Conservation (phyloP, 2,329 filamentous ascomycete genomes). For the Colletotrichum lini region DNA sequence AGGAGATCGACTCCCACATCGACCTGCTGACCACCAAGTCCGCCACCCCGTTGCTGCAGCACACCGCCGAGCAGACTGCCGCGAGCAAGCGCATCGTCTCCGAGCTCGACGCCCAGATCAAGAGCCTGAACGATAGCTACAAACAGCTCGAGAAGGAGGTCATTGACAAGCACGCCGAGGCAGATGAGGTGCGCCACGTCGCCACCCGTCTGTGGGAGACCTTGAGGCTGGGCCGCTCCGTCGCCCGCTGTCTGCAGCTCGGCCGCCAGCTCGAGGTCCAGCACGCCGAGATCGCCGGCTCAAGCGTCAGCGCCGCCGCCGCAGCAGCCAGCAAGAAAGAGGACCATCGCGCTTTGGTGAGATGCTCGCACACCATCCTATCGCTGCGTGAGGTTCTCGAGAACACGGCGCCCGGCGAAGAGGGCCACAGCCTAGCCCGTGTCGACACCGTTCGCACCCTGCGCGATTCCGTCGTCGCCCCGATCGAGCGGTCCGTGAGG, state of each 20-base stretch:
- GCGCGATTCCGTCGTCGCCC: slow-evolving; percentile 77
- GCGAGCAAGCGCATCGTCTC: slow-evolving; percentile 80
- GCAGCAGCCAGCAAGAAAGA: slow-evolving; percentile 66
- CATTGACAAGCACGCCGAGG: slow-evolving; percentile 85
- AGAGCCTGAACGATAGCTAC: slow-evolving; percentile 87
- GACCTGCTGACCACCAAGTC: slow-evolving; percentile 89
- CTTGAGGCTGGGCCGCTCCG: slow-evolving; percentile 80
- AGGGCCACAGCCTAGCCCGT: slow-evolving; percentile 81
- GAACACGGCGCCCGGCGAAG: slow-evolving; percentile 77
- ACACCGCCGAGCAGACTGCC: slow-evolving; percentile 82
- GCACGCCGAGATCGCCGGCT: slow-evolving; percentile 75
- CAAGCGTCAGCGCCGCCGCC: slow-evolving; percentile 49
- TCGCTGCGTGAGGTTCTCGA: slow-evolving; percentile 81
- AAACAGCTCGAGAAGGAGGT: slow-evolving; percentile 89
- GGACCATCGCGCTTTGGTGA: slow-evolving; percentile 84
- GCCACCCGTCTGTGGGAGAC: slow-evolving; percentile 86
- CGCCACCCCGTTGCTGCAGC: slow-evolving; percentile 83
- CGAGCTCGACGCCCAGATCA: slow-evolving; percentile 85
- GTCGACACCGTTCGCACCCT: slow-evolving; percentile 81
- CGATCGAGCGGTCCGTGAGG: slow-evolving; percentile 81
- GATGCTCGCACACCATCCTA: slow-evolving; percentile 84
- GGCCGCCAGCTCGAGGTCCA: slow-evolving; percentile 91
- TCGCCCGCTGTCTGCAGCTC: slow-evolving; percentile 84
- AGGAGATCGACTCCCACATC: slow-evolving; percentile 97
- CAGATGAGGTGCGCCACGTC: slow-evolving; percentile 84